Conservation (phyloP, 2,329 filamentous ascomycete genomes). For the Taxawa tesnikishii region DNA sequence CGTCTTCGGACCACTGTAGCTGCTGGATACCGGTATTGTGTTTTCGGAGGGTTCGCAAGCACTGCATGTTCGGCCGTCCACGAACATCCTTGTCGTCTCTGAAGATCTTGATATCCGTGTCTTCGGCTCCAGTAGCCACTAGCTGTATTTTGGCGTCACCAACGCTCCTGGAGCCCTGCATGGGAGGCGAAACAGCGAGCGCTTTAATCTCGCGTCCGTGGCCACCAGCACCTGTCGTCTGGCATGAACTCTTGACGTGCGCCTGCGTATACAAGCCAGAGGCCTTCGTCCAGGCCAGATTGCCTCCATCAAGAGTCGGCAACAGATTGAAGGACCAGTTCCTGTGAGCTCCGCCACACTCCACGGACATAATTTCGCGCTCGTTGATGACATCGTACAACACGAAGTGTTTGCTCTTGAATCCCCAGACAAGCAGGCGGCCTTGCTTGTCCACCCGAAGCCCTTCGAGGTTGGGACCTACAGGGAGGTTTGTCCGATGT, state of each 20-base stretch:
- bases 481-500: slow-evolving; percentile 57
- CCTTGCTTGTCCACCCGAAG: slow-evolving; percentile 44
- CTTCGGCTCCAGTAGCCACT: slow-evolving; percentile 58
- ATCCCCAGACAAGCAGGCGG: slow-evolving; percentile 65
- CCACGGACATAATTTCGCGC: slow-evolving; percentile 56
- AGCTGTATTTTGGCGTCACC: slow-evolving; percentile 19
- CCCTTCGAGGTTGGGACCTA: slow-evolving; percentile 67
- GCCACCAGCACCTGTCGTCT: slow-evolving; percentile 50
- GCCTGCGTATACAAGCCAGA: slow-evolving; percentile 13
- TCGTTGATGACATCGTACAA: slow-evolving; percentile 66
- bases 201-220: slow-evolving; percentile 82
- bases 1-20: slow-evolving; percentile 57
- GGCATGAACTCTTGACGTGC: slow-evolving; percentile 9
- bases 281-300: slow-evolving; percentile 68
- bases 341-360: slow-evolving; percentile 77
- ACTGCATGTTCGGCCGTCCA: slow-evolving; percentile 24
- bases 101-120: slow-evolving; percentile 63
- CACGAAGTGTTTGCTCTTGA: slow-evolving; percentile 66
- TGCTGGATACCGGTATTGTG: slow-evolving; percentile 79
- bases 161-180: too few species aligned
- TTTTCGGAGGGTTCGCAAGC: slow-evolving; percentile 54
- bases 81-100: neutral
- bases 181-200: slow-evolving; percentile 32
- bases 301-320: slow-evolving; percentile 25
- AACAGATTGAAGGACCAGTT: slow-evolving; percentile 49